A percentile compares a stretch with the other conserved stretches of the same genome.
Evolutionary conservation across 305 asterid genomes (phyloP).

Genomic region (Rubia balearica): DNA sequence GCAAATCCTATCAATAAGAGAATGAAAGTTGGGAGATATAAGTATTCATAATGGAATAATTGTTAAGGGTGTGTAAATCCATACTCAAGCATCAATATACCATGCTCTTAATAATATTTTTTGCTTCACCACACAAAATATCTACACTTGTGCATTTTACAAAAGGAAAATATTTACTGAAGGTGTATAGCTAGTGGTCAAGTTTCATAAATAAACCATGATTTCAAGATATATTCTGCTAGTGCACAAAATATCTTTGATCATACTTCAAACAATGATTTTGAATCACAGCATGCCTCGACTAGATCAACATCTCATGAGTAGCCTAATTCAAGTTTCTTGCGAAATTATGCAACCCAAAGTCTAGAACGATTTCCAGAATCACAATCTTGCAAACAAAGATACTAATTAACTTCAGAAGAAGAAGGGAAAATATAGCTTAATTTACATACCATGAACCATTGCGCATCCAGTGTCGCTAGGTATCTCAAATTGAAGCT

Average conservation of each 20-base stretch:
- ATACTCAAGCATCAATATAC: too few relatives aligned
- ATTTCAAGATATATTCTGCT: background rate
- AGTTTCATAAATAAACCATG: too few relatives aligned
- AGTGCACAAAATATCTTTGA: background rate
- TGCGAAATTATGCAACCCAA: background rate
- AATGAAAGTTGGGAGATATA: slow-evolving; percentile 10
- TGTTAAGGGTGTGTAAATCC: too few relatives aligned
- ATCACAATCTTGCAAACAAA: background rate
- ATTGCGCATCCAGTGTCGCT: slow-evolving; percentile 76
- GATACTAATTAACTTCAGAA: background rate
- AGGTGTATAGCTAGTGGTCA: too few relatives aligned
- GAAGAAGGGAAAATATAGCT: background rate
- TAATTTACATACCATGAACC: slow-evolving; percentile 64
- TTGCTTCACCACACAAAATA: background rate
- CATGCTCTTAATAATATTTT: background rate
- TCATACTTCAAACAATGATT: background rate
- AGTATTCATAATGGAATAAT: background rate
- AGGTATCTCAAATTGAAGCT: slow-evolving; percentile 68
- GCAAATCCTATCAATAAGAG: slow-evolving; percentile 60
- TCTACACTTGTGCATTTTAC: background rate
- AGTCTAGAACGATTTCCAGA: background rate
- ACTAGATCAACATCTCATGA: background rate
- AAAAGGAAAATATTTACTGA: too few relatives aligned
- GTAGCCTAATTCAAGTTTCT: background rate
- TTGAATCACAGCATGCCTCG: background rate